A percentile compares a stretch with the other conserved stretches of the same genome.
Evolutionary conservation across 2,329 filamentous ascomycete genomes (phyloP).

Genomic region (Hyphodiscus sp.): DNA sequence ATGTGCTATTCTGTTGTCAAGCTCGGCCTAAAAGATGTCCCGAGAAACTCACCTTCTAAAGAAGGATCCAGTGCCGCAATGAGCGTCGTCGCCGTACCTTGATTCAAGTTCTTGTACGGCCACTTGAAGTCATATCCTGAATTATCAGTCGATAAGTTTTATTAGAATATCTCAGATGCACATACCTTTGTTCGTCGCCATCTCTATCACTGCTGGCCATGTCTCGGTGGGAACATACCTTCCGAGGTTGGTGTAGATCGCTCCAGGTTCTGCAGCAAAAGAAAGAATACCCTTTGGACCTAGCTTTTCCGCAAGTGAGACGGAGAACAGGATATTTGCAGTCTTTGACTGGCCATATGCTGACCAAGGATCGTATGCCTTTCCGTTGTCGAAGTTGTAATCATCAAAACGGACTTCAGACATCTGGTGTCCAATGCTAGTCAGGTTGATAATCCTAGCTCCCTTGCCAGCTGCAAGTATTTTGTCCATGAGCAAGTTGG

Average conservation of each 20-base stretch:
- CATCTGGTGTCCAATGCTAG: constrained; percentile 31
- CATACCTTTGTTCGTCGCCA: too few species aligned
- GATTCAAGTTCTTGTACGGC: constrained; percentile 3
- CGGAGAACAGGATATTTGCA: constrained; percentile 31
- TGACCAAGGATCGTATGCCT: constrained; percentile 26
- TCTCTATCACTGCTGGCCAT: too few species aligned
- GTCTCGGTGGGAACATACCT: too few species aligned
- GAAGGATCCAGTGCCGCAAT: constrained; percentile 34
- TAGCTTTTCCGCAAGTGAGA: neutral
- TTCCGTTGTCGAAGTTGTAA: neutral
- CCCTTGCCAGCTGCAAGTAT: constrained; percentile 8
- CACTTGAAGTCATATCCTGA: neutral
- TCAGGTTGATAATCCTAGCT: constrained; percentile 30
- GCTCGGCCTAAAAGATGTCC: constrained; percentile 5
- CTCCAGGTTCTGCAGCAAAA: constrained; percentile 13
- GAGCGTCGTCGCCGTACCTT: constrained; percentile 27
- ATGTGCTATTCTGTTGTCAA: too few species aligned
- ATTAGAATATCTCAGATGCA: too few species aligned
- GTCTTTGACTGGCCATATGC: constrained; percentile 39
- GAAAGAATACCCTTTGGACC: neutral
- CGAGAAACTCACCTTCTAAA: constrained; percentile 24
- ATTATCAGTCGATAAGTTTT: too few species aligned
- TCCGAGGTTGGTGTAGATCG: neutral
- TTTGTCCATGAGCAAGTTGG: constrained; percentile 11
- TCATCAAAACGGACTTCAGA: constrained; percentile 27